A percentile compares a stretch with the other conserved stretches of the same genome.
These are phyloP conservation scores for Yarrowia galli DNA, from an alignment of 1,139 yeast genomes.

Conservation along the genomic window DNA sequence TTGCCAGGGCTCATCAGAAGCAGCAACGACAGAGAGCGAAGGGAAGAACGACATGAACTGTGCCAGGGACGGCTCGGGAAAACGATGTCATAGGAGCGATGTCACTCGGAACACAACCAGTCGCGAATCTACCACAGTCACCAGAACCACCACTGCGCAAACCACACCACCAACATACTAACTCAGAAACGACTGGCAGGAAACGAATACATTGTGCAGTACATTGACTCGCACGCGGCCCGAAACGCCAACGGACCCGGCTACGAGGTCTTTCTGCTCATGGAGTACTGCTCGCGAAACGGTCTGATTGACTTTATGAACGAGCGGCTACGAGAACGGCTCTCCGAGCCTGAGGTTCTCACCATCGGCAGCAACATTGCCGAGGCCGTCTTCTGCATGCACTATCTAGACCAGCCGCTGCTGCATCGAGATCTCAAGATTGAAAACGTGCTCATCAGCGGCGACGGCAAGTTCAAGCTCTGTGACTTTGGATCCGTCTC, in stretches of 20 bases:
- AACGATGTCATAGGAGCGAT: too few species aligned
- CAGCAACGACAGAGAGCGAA: too few species aligned
- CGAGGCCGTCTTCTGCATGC: conserved; percentile 87
- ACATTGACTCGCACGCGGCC: conserved; percentile 96
- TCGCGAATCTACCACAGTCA: too few species aligned
- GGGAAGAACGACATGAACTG: too few species aligned
- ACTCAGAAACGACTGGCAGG: conserved; percentile 66
- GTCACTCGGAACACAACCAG: too few species aligned
- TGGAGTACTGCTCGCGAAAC: conserved; percentile 87
- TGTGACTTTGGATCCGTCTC: conserved; percentile 97
- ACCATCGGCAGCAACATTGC: conserved; percentile 84
- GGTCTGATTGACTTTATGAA: conserved; percentile 95
- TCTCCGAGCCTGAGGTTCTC: conserved; percentile 82
- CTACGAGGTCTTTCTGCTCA: conserved; percentile 87
- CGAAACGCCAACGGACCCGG: conserved; percentile 57
- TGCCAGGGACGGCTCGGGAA: too few species aligned
- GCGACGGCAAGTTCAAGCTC: conserved; percentile 73
- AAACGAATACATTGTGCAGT: conserved; percentile 79
- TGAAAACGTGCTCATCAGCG: conserved; percentile 87
- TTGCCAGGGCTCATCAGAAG: too few species aligned
- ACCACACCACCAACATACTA: conserved; percentile 46
- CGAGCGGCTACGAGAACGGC: conserved; percentile 79
- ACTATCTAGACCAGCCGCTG: conserved; percentile 77
- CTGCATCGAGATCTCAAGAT: conserved; percentile 94
- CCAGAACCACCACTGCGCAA: too few species aligned